Percentiles rank a stretch among this genome's conserved stretches.
These are phyloP conservation scores for Tinospora cordifolia DNA, from an alignment of 164 flowering plant genomes.

Conservation along the genomic window DNA sequence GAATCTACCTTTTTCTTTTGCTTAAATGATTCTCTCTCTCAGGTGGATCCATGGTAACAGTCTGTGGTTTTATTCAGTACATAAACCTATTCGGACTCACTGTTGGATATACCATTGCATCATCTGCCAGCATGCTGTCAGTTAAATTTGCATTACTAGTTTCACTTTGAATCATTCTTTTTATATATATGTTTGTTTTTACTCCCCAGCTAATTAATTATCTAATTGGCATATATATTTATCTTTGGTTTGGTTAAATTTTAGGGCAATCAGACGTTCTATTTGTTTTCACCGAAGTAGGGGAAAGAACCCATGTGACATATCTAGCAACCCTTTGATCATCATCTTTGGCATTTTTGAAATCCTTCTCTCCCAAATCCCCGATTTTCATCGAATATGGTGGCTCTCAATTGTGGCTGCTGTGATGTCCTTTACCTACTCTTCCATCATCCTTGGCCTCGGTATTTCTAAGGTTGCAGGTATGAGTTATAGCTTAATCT, in stretches of 20 bases:
- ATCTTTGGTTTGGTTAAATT: neutral
- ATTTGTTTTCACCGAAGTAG: slow-evolving; percentile 49
- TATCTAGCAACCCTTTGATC: slow-evolving; percentile 42
- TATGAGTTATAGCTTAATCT: neutral
- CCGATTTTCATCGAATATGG: slow-evolving; percentile 49
- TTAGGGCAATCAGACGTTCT: slow-evolving; percentile 54
- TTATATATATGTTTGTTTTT: neutral
- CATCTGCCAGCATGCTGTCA: slow-evolving; percentile 56
- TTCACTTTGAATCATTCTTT: neutral
- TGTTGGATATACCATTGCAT: slow-evolving; percentile 51
- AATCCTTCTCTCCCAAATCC: slow-evolving; percentile 46
- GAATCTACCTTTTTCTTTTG: no score
- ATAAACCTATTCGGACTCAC: slow-evolving; percentile 38
- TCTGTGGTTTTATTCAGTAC: slow-evolving; percentile 42
- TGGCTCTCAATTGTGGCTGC: slow-evolving; percentile 65
- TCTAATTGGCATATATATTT: neutral
- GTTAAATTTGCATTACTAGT: slow-evolving; percentile 6
- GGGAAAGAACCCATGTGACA: slow-evolving; percentile 31
- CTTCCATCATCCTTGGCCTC: slow-evolving; percentile 43
- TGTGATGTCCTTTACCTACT: slow-evolving; percentile 62
- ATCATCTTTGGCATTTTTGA: slow-evolving; percentile 38
- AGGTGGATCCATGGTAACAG: slow-evolving; percentile 40
- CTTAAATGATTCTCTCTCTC: no score
- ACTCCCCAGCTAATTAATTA: neutral
- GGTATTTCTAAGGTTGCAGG: slow-evolving; percentile 48